Conservation (phyloP, 805 yeast genomes). For the Suhomyces xylopsoci region DNA sequence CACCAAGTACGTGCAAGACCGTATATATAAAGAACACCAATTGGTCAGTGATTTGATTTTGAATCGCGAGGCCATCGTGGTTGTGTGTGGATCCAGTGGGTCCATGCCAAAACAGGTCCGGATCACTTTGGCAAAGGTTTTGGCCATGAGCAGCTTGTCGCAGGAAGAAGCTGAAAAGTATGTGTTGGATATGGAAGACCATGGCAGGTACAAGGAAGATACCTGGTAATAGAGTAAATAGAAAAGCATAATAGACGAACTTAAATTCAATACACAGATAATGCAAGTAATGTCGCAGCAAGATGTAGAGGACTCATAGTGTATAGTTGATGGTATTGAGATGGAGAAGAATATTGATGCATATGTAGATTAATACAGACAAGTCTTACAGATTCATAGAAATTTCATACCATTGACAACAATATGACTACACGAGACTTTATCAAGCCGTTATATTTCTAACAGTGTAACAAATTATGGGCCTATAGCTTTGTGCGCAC, state of each 20-base stretch:
- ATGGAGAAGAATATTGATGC: no score
- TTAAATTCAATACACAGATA: not conserved
- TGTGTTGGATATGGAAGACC: constrained; percentile 57
- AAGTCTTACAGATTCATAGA: not conserved
- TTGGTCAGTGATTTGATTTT: constrained; percentile 52
- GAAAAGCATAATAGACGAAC: not conserved
- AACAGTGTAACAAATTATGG: not conserved
- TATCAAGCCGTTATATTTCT: not conserved
- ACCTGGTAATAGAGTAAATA: constrained; percentile 59
- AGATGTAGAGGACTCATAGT: not conserved
- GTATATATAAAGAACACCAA: constrained; percentile 49
- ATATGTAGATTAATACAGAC: not conserved
- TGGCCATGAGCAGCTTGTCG: constrained; percentile 44
- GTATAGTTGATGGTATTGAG: not conserved
- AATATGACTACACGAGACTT: no score
- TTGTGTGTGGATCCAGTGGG: constrained; percentile 91
- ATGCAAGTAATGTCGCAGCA: not conserved
- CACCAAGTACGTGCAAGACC: constrained; percentile 71
- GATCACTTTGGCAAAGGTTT: constrained; percentile 66
- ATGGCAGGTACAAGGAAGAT: constrained; percentile 75
- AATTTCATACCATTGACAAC: not conserved
- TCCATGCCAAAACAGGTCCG: constrained; percentile 89
- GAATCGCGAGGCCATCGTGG: constrained; percentile 57
- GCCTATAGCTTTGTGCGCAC: not conserved
- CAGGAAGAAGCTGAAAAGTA: constrained; percentile 49